A percentile compares a stretch with the other conserved stretches of the same genome.
Conservation (phyloP, 352 stramenopile species). For the Phytopythium delawarense region DNA sequence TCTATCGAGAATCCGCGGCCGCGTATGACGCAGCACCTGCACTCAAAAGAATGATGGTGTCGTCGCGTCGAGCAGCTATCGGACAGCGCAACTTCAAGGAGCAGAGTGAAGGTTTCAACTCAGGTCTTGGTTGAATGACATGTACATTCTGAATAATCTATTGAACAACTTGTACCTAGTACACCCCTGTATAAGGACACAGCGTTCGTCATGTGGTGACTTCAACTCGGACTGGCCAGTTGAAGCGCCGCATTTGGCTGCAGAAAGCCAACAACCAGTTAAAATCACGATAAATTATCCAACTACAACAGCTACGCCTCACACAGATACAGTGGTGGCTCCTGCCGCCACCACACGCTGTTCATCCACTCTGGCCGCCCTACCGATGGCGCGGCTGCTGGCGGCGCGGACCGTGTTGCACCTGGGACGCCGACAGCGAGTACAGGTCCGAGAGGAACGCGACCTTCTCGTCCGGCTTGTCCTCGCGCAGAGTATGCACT, state of each 20-base stretch:
- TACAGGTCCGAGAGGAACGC: constrained; percentile 41
- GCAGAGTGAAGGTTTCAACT: neutral
- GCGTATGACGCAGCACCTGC: neutral
- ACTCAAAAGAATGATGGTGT: neutral
- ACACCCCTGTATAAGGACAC: too few species aligned
- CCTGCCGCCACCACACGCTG: neutral
- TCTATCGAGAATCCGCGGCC: constrained; percentile 1
- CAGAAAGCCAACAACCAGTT: neutral
- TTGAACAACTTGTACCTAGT: too few species aligned
- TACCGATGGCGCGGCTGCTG: neutral
- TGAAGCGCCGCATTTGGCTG: neutral
- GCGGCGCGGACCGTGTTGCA: constrained; percentile 10
- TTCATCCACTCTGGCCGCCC: neutral
- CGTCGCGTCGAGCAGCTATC: neutral
- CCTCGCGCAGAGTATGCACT: neutral
- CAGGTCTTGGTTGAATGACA: neutral
- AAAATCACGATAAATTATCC: neutral
- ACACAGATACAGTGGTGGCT: neutral
- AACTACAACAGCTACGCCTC: neutral
- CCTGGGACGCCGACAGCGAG: constrained; percentile 26
- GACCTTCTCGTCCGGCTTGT: constrained; percentile 24
- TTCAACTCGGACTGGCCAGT: neutral
- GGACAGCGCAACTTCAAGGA: neutral
- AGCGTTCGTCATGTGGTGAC: too few species aligned
- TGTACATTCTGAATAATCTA: neutral